Evolutionary conservation across 140 eudicot species (phyloP), one percentile per base, ranked within the genome.

Genomic region (Stevia rebaudiana): DNA sequence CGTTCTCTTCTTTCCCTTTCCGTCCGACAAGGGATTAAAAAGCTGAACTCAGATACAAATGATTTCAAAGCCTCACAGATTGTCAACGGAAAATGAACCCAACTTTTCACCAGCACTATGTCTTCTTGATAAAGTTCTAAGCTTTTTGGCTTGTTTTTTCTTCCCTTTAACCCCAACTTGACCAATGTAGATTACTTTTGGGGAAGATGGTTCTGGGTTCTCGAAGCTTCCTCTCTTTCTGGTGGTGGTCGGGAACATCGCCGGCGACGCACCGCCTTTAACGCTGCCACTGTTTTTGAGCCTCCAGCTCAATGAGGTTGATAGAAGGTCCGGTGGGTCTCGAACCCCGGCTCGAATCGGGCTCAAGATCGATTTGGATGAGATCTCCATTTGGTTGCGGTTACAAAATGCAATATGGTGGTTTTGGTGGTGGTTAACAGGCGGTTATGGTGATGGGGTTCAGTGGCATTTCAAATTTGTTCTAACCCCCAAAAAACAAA

Each of bases 181-280:
- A 40, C 90, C 83, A 74, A 80, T 83, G 79, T 84, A 80, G 18
- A 86, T 83, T 46, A 83, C 90, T 56, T 83, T 83, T 13, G 90
- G 86, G 1, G 86, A 83, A 18, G 83, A 74, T 15, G 86, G 86
- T 71, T 80, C 86, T 36, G 83, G 83, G 61, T 76, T 76, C 16
- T 80, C 78, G 47, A 77, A 74, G 25, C 47, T 54, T 10, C 76
- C 80, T 51, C 81, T 72, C 35, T 79, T 79, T 16, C 61, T 75
- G 5, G 70, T 25, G 35, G 71, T 40, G 19, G 78, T 65, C 2
- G 78, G 64, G 52, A 75, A 75, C 80, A 76, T 70, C 23, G 80
- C 80, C 48, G 76, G 80, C 25, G 80, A 76, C 13, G 80, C 80
- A 15, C 68, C 76, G 67, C 76, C 80, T 11, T 63, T 76, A 12